phyloP scores from a whole-genome alignment of 1,284 basidiomycete genomes.

The Cutaneotrichosporon sp. region DNA sequence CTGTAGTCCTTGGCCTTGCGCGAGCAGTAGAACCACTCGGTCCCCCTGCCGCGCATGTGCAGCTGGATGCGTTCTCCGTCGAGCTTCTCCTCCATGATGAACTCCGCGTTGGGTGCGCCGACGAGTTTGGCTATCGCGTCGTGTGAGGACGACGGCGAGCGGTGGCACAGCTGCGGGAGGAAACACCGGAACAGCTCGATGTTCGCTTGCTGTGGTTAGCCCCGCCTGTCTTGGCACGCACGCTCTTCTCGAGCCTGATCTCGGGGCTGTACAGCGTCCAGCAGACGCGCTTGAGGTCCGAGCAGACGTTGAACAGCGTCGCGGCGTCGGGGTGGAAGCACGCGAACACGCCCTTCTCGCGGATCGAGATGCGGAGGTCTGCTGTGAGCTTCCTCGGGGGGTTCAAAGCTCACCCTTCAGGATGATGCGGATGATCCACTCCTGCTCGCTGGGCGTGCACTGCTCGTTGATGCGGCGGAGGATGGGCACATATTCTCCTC shows the following conservation, averaged over 20 bases:
- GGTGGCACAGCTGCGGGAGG: constrained; percentile 88
- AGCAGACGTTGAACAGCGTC: constrained; percentile 89
- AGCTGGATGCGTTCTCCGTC: constrained; percentile 94
- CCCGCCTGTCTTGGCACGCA: constrained; percentile 53
- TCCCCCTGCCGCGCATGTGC: constrained; percentile 74
- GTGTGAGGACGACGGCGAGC: constrained; percentile 69
- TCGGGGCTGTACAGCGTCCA: constrained; percentile 58
- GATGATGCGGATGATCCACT: constrained; percentile 90
- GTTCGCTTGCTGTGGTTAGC: constrained; percentile 65
- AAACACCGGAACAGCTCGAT: constrained; percentile 80
- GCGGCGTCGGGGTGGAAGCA: constrained; percentile 89
- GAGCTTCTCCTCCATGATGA: constrained; percentile 92
- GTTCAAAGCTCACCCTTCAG: constrained; percentile 69
- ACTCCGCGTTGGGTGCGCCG: constrained; percentile 62
- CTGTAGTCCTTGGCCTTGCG: constrained; percentile 94
- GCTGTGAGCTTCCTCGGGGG: neutral
- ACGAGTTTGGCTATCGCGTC: constrained; percentile 82
- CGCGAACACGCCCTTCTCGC: constrained; percentile 79
- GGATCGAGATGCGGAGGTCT: constrained; percentile 56
- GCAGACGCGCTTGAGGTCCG: constrained; percentile 86
- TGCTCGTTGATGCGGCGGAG: constrained; percentile 74
- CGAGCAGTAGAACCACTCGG: constrained; percentile 85
- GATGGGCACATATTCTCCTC: constrained; percentile 71
- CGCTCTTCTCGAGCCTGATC: constrained; percentile 53
- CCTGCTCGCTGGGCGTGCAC: constrained; percentile 77